phyloP scores from a whole-genome alignment of 176 grass and related monocot genomes.

The Oryza meyeriana region DNA sequence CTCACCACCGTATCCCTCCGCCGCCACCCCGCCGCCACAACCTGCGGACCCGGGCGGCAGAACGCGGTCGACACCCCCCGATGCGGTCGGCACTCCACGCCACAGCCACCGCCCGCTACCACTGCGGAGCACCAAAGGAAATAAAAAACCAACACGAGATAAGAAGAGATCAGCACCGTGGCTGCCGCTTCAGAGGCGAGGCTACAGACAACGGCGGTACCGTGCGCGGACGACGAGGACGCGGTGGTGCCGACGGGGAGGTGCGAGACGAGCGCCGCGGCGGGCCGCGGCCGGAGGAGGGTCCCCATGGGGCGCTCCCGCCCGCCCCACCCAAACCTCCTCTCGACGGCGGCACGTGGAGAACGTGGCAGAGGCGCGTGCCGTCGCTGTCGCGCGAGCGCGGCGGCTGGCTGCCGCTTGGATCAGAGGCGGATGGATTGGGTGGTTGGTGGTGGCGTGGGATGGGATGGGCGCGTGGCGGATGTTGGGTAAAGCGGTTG shows the following conservation, averaged over 20 bases:
- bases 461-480: too few relatives aligned
- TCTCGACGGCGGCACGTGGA: background rate
- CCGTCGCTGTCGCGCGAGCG: too few relatives aligned
- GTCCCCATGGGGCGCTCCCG: slow-evolving; percentile 15
- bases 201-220: background rate
- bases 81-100: background rate
- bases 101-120: background rate
- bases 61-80: background rate
- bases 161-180: slow-evolving; percentile 22
- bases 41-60: background rate
- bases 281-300: slow-evolving; percentile 15
- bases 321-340: background rate
- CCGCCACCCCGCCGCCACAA: slow-evolving; percentile 4
- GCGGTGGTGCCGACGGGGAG: background rate
- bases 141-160: background rate
- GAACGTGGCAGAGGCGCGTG: too few relatives aligned
- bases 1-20: slow-evolving; percentile 12
- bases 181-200: too few relatives aligned
- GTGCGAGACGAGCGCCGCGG: background rate
- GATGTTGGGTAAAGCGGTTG: too few relatives aligned
- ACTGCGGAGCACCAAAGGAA: background rate
- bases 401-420: too few relatives aligned
- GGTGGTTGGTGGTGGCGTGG: too few relatives aligned
- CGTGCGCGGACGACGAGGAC: background rate
- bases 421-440: too few relatives aligned